Conservation (phyloP, 352 stramenopile genomes). For the Albugo laibachii region DNA sequence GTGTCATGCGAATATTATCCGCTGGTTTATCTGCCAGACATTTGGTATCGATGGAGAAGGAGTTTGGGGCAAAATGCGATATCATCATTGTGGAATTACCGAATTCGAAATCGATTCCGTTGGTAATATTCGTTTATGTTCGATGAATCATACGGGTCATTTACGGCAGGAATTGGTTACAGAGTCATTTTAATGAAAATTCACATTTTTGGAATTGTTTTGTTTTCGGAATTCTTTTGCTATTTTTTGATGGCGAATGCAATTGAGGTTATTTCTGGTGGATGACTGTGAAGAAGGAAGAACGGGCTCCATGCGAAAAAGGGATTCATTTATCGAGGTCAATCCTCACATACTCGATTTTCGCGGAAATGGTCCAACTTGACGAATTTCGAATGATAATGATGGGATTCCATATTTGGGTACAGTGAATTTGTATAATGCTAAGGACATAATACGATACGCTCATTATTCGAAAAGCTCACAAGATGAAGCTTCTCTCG, state of each 20-base stretch:
- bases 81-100: constrained; percentile 68
- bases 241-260: constrained; percentile 11
- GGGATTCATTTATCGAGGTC: too few relatives aligned
- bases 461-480: constrained; percentile 37
- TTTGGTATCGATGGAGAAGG: constrained; percentile 30
- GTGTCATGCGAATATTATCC: constrained; percentile 69
- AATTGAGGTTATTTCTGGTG: too few relatives aligned
- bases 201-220: constrained; percentile 6
- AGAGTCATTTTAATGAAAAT: constrained; percentile 7
- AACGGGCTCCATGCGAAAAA: too few relatives aligned
- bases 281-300: too few relatives aligned
- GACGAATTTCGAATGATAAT: too few relatives aligned
- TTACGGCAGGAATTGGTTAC: constrained; percentile 54
- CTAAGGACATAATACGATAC: too few relatives aligned
- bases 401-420: too few relatives aligned
- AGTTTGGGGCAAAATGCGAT: constrained; percentile 64
- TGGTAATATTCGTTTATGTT: constrained; percentile 43
- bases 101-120: constrained; percentile 48
- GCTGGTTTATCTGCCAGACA: constrained; percentile 60
- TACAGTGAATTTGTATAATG: too few relatives aligned
- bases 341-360: too few relatives aligned
- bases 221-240: constrained; percentile 15
- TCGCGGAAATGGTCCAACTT: too few relatives aligned
- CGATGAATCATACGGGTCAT: constrained; percentile 66
- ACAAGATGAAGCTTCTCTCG: constrained; percentile 52